Evolutionary conservation across 192 early-diverging fungal species (phyloP).

Genomic region (Umbelopsis ramanniana): DNA sequence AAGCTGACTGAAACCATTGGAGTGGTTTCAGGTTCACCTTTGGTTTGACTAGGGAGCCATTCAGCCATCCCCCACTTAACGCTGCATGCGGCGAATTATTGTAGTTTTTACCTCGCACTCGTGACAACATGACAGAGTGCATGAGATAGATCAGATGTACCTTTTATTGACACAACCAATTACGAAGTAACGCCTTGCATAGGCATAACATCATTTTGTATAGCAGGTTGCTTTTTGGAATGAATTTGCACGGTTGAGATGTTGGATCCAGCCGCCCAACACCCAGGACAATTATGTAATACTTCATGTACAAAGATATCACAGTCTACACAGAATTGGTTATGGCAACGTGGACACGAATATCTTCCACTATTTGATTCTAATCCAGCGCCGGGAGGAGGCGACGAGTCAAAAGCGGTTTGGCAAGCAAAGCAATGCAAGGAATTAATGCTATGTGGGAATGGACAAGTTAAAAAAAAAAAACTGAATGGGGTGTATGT

Average conservation of each 20-base stretch:
- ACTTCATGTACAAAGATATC: constrained; percentile 93
- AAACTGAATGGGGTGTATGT: not conserved
- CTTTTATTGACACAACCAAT: constrained; percentile 12
- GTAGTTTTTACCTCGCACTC: not conserved
- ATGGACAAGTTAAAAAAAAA: constrained; percentile 2
- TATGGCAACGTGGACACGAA: constrained; percentile 75
- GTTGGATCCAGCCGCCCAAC: constrained; percentile 47
- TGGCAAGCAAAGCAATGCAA: constrained; percentile 56
- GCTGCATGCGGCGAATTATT: not conserved
- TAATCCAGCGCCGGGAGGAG: constrained; percentile 18
- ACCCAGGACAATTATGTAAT: constrained; percentile 88
- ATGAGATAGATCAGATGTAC: not conserved
- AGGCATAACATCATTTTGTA: not conserved
- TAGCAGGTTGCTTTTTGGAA: not conserved
- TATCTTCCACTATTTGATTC: constrained; percentile 22
- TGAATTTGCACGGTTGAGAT: constrained; percentile 19
- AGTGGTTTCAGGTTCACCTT: not conserved
- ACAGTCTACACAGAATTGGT: constrained; percentile 89
- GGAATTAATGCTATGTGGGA: constrained; percentile 36
- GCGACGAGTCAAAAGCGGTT: constrained; percentile 43
- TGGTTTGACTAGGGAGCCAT: not conserved
- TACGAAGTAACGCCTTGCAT: constrained; percentile 10
- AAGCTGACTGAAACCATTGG: not conserved
- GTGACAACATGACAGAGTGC: not conserved
- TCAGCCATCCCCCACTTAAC: no score